Evolutionary conservation across 2,329 filamentous ascomycete genomes (phyloP).

Genomic region (Knoxdaviesia proteae): DNA sequence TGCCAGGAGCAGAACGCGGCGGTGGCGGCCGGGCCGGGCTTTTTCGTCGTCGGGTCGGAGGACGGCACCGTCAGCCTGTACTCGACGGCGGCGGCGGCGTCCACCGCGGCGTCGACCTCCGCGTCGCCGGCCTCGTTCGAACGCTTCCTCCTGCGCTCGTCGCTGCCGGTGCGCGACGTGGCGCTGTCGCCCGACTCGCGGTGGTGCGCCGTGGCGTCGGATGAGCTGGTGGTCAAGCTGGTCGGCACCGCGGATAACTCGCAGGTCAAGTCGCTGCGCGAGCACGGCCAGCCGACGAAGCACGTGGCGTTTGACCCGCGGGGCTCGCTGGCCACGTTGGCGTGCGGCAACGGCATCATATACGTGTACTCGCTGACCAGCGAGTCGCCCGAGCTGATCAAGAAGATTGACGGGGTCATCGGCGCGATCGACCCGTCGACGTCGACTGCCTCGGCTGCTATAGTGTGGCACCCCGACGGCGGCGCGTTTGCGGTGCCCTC

Average conservation of each 20-base stretch:
- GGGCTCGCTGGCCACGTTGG: constrained; percentile 55
- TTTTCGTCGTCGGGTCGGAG: constrained; percentile 77
- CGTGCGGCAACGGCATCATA: constrained; percentile 71
- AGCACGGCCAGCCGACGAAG: constrained; percentile 75
- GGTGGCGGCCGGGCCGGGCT: constrained; percentile 55
- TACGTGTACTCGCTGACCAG: constrained; percentile 74
- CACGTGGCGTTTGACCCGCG: constrained; percentile 75
- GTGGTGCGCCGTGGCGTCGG: constrained; percentile 92
- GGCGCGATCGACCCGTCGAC: constrained; percentile 56
- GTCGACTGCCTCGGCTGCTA: constrained; percentile 33
- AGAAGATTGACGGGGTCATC: constrained; percentile 72
- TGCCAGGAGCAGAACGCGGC: constrained; percentile 70
- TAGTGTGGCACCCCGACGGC: constrained; percentile 86
- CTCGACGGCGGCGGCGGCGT: constrained; percentile 37
- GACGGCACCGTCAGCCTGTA: constrained; percentile 94
- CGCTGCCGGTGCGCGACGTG: constrained; percentile 73
- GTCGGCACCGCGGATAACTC: constrained; percentile 65
- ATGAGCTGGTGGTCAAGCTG: constrained; percentile 79
- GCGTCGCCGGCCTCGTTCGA: constrained; percentile 39
- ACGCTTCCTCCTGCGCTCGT: constrained; percentile 60
- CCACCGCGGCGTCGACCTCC: no score
- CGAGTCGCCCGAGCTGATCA: constrained; percentile 61
- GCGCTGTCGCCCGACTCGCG: constrained; percentile 60
- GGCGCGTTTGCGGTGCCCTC: constrained; percentile 76
- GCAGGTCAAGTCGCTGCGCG: constrained; percentile 55